Evolutionary conservation across 164 flowering plant genomes (phyloP), one percentile per base, ranked within the genome.

Genomic region (Warburgia ugandensis): DNA sequence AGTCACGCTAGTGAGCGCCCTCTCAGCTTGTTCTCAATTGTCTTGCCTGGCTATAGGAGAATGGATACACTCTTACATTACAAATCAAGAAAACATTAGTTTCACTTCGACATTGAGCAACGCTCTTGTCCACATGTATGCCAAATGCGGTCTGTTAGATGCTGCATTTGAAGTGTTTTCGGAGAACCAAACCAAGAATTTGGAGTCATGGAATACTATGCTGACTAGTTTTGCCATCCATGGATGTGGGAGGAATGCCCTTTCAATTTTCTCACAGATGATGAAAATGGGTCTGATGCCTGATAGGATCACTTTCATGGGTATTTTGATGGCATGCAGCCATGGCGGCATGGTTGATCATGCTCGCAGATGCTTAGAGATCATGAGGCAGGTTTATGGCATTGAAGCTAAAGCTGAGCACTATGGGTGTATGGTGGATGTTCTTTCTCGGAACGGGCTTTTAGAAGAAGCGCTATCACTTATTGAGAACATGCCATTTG

Each of bases 341-440:
- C 48, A 45, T 26, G 9, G 17, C 27, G 48, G 48, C 14, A 12
- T 45, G 16, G 48, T 26, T 19, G 11, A 13, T 3, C 30, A 45
- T 4, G 48, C 30, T 25, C 29, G 12, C n/a, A 23, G 14, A 19
- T 16, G 12, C 5, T 45, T 45, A 16, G 11, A 45, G 7, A 26
- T 4, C 16, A 45, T 45, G 48, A 13, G 1, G 10, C 3, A 1
- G 3, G 31, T 26, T 26, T 12, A 45, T 45, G 48, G 48, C 13
- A 25, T 45, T 45, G 14, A 25, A 25, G 14, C 31, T 2, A 27
- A 26, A 27, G 5, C 27, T 29, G 31, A 45, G 27, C 48, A 45
- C 27, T 45, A 26, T 26, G 48, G 48, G 1, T 45, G 48, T 28
- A 43, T 43, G 27, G 46, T 43, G 29, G 46, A 43, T 22, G 14